Conservation (phyloP, 2,329 filamentous ascomycete genomes). For the Aspergillus fumigatus region DNA sequence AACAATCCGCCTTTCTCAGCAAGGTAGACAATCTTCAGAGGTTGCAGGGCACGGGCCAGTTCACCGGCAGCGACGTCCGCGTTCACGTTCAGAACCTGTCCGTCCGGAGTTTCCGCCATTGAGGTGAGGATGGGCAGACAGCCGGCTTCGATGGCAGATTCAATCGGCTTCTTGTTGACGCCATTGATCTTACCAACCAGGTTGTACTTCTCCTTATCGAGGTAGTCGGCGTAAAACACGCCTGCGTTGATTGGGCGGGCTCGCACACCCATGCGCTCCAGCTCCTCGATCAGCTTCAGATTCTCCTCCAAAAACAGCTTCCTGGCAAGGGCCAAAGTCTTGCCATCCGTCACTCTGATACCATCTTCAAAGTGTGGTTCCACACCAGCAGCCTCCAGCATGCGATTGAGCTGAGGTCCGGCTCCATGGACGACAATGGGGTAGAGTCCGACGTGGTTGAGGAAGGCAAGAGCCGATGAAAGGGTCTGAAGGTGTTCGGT, state of each 20-base stretch:
- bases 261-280: slow-evolving; percentile 84
- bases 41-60: slow-evolving; percentile 80
- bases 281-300: slow-evolving; percentile 80
- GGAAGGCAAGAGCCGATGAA: slow-evolving; percentile 80
- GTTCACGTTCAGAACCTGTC: slow-evolving; percentile 94
- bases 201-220: slow-evolving; percentile 95
- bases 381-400: slow-evolving; percentile 83
- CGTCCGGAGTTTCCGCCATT: slow-evolving; percentile 89
- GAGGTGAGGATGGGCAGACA: slow-evolving; percentile 92
- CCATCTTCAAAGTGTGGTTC: slow-evolving; percentile 96
- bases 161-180: slow-evolving; percentile 85
- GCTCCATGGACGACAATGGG: slow-evolving; percentile 94
- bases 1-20: slow-evolving; percentile 96
- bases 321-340: slow-evolving; percentile 84
- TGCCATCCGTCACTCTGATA: slow-evolving; percentile 90
- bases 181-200: slow-evolving; percentile 92
- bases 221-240: slow-evolving; percentile 87
- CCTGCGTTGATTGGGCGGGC: slow-evolving; percentile 85
- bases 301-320: slow-evolving; percentile 96
- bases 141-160: slow-evolving; percentile 83
- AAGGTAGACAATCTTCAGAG: slow-evolving; percentile 96
- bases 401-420: slow-evolving; percentile 88
- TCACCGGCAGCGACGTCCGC: slow-evolving; percentile 95
- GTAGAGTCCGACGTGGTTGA: slow-evolving; percentile 91
- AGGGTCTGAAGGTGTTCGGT: slow-evolving; percentile 91